Evolutionary conservation across 2,329 filamentous ascomycete species (phyloP), one percentile per base, ranked within the genome.

Genomic region (Microthyrium microscopicum): DNA sequence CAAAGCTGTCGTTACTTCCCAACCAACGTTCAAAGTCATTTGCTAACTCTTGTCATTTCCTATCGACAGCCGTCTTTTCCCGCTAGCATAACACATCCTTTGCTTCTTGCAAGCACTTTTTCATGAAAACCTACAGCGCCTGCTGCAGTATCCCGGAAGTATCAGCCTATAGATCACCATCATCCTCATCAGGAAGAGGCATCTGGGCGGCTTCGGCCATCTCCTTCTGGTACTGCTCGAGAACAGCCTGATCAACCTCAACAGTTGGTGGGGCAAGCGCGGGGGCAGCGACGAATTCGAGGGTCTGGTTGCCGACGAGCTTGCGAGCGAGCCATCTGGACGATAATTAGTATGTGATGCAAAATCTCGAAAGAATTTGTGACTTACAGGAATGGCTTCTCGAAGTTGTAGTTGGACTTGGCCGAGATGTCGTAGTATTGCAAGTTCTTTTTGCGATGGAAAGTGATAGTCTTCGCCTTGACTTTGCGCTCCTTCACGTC

Each of bases 401-500:
- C 87, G 62, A 95, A 95, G 77, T 95, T 95, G 70, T 98, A 95
- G 73, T 95, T 95, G 56, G 85, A 94, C 72, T 95, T 98, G 64
- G 89, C 89, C 26, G 84, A 94, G 60, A 95, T 95, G 52, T 95
- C 89, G 73, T 98, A 98, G 75, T 95, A 98, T 67, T 98, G 89
- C 34, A 98, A 77, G 67, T 95, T 98, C 78, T 98, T 98, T 82
- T 98, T 98, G 66, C 89, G 83, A 74, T 98, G 89, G 81, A 98
- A 98, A 47, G 89, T 98, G 65, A 98, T 98, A 58, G 87, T 91
- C 82, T 98, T 98, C 57, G 89, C 89, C 77, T 98, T 98, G 58
- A 98, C 89, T 70, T 98, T 98, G 63, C 89, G 83, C 75, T 98
- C 89, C 80, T 98, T 98, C 45, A 98, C 89, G 55, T 98, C 87